phyloP scores from a whole-genome alignment of 2,329 filamentous ascomycete species.

The Penicillium sp. region DNA sequence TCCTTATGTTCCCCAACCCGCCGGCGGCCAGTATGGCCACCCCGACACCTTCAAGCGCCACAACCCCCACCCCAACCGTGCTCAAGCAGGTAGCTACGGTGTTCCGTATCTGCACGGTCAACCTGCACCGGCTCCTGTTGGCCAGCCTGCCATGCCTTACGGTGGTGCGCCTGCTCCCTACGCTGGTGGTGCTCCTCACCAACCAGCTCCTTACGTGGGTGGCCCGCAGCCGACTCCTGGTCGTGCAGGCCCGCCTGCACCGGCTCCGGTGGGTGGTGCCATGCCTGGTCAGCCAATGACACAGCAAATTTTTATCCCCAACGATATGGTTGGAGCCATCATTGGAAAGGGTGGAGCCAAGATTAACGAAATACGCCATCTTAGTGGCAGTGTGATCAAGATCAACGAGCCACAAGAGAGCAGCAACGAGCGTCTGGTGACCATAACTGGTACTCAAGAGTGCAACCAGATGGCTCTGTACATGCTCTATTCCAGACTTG shows the following conservation, averaged over 20 bases:
- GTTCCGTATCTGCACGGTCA: conserved; percentile 72
- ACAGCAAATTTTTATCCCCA: conserved; percentile 98
- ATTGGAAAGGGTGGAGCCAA: conserved; percentile 98
- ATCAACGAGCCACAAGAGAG: conserved; percentile 99
- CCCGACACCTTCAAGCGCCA: conserved; percentile 80
- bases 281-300: conserved; percentile 83
- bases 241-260: conserved; percentile 68
- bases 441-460: conserved; percentile 95
- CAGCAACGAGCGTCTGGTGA: conserved; percentile 96
- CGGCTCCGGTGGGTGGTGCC: conserved; percentile 67
- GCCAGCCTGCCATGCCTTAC: conserved; percentile 76
- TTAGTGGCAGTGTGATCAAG: conserved; percentile 98
- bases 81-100: conserved; percentile 72
- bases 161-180: conserved; percentile 75
- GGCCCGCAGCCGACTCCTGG: conserved; percentile 60
- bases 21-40: conserved; percentile 88
- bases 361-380: conserved; percentile 98
- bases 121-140: conserved; percentile 52
- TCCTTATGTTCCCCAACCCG: conserved; percentile 93
- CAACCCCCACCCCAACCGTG: conserved; percentile 71
- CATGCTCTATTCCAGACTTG: conserved; percentile 97
- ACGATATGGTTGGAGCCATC: conserved; percentile 99
- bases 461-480: conserved; percentile 99
- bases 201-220: conserved; percentile 66
- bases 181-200: conserved; percentile 75